phyloP scores from a whole-genome alignment of 352 stramenopile species.

The Aphanomyces euteiches region DNA sequence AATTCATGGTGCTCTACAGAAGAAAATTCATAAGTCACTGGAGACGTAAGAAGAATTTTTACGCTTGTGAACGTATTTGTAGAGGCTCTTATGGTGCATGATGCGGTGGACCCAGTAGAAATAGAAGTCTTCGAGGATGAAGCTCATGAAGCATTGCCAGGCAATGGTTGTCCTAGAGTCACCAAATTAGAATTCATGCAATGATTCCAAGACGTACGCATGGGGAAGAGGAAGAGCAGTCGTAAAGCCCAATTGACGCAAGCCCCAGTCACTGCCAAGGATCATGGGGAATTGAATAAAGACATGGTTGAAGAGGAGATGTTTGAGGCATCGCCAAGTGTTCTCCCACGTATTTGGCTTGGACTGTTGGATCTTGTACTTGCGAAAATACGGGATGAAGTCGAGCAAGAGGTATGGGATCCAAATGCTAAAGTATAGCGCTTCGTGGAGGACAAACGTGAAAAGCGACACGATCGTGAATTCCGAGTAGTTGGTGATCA shows the following conservation, averaged over 20 bases:
- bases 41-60: neutral
- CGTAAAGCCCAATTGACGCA: constrained; percentile 27
- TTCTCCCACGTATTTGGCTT: constrained; percentile 25
- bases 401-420: constrained; percentile 29
- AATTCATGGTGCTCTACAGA: constrained; percentile 31
- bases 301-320: constrained; percentile 30
- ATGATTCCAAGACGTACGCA: constrained; percentile 14
- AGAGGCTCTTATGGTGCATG: constrained; percentile 31
- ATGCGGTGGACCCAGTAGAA: constrained; percentile 35
- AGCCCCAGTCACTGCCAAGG: constrained; percentile 29
- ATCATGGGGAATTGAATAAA: constrained; percentile 32
- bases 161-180: constrained; percentile 27
- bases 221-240: constrained; percentile 10
- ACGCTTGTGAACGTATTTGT: constrained; percentile 35
- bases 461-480: constrained; percentile 30
- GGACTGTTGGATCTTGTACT: constrained; percentile 31
- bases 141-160: constrained; percentile 29
- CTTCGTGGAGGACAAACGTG: constrained; percentile 31
- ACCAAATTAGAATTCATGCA: neutral
- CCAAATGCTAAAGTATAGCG: constrained; percentile 31
- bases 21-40: neutral
- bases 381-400: constrained; percentile 30
- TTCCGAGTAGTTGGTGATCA: constrained; percentile 30
- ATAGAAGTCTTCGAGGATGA: constrained; percentile 31
- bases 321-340: constrained; percentile 30